Evolutionary conservation across 139 green algal genomes (phyloP), one percentile per base, ranked within the genome.

Genomic region (Raphidocelis subcapitata): DNA sequence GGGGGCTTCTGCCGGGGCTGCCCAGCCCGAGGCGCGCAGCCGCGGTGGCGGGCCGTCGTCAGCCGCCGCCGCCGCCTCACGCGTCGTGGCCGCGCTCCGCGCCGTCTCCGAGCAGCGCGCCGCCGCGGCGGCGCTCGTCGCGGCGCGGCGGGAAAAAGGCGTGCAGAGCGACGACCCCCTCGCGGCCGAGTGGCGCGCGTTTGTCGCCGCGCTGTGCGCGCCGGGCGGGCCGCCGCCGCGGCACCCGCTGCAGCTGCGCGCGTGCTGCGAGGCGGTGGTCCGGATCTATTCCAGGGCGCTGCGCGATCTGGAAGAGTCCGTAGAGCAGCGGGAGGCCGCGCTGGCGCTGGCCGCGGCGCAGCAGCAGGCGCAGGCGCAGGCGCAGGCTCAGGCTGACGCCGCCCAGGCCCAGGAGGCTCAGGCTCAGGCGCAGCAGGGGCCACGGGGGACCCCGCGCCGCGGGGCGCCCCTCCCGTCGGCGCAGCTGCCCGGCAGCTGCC

Each of bases 141-240:
- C 60, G 20, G 47, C 47, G 4, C 31, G 70, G 21, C 44, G 51
- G 35, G 47, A 77, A 3, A 52, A 52, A n/a, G 60, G 16, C 4
- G 47, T 77, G 29, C 70, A 77, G 46, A 77, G 70, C 51, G 70
- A 77, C 49, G 60, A 69, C 15, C 15, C 70, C 5, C 14, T 62
- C 33, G 28, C 57, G 28, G 41, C n/a, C 14, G 61, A 77, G 3
- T 77, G 70, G 70, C 57, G 55, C 21, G 5, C 1, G 10, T 64
- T 49, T 24, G 33, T 77, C 16, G 47, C 3, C 5, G 31, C 32
- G 1, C 21, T 77, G 8, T 8, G 41, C 41, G 41, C 8, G 8
- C 41, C 41, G 8, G 41, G 41, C 41, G 41, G 41, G 8, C 41
- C 41, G 41, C 28, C 61, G 20, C n/a, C 37, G 5, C 28, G 33